Evolutionary conservation across 2,329 filamentous ascomycete genomes (phyloP).

Genomic region (Cercospora brassicicola): DNA sequence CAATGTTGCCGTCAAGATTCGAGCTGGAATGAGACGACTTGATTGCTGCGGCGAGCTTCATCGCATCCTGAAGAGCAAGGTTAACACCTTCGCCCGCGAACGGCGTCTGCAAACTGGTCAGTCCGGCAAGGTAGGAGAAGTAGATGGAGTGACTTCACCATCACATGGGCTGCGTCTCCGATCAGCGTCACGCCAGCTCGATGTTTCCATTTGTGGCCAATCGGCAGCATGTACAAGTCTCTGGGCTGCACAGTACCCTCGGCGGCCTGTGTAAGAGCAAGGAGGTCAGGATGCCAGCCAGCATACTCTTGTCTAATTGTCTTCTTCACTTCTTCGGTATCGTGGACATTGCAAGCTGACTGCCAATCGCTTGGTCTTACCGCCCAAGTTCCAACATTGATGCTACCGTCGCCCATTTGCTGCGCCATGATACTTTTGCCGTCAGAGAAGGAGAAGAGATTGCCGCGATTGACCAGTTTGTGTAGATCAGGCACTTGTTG

Average conservation of each 20-base stretch:
- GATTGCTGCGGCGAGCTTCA: constrained; percentile 40
- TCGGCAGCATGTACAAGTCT: constrained; percentile 44
- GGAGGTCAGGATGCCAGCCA: constrained; percentile 44
- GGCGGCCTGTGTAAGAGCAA: constrained; percentile 30
- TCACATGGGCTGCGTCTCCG: constrained; percentile 46
- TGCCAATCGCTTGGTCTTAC: constrained; percentile 23
- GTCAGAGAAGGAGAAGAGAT: constrained; percentile 36
- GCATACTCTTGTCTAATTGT: constrained; percentile 30
- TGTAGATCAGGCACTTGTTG: constrained; percentile 21
- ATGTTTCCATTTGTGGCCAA: constrained; percentile 43
- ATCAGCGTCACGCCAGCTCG: constrained; percentile 43
- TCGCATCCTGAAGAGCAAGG: constrained; percentile 21
- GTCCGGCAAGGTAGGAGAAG: neutral
- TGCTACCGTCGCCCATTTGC: constrained; percentile 31
- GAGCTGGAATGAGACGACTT: constrained; percentile 24
- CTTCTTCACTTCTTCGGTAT: constrained; percentile 27
- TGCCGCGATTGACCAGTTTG: constrained; percentile 39
- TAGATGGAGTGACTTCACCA: constrained; percentile 19
- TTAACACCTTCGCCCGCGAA: constrained; percentile 27
- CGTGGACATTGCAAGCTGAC: constrained; percentile 20
- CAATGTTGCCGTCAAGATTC: too few relatives aligned
- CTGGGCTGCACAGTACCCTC: constrained; percentile 29
- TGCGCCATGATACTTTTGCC: constrained; percentile 32
- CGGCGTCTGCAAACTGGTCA: constrained; percentile 26
- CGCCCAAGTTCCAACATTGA: constrained; percentile 25